Percentiles rank a stretch among this genome's conserved stretches.
Evolutionary conservation across 495 filamentous ascomycete genomes (phyloP).

Genomic region (Cairneyella variabilis): DNA sequence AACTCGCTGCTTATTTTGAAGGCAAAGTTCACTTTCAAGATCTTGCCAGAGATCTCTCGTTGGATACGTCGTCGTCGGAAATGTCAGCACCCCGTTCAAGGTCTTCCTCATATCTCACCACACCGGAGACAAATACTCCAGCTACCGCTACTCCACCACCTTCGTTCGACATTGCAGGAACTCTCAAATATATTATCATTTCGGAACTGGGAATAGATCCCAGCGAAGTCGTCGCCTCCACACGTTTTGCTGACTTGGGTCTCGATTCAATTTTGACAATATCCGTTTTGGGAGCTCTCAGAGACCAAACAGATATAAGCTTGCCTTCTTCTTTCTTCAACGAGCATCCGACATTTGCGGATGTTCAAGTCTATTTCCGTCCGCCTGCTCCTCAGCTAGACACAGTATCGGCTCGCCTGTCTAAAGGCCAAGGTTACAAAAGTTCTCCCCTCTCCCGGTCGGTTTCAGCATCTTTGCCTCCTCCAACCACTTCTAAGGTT

Average conservation of each 20-base stretch:
- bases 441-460: no score
- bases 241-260: conserved; percentile 47
- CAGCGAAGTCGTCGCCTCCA: conserved; percentile 39
- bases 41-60: background rate
- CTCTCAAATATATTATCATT: background rate
- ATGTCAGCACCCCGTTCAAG: background rate
- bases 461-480: background rate
- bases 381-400: background rate
- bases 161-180: background rate
- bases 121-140: background rate
- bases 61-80: background rate
- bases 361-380: conserved; percentile 50
- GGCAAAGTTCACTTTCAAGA: background rate
- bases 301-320: conserved; percentile 48
- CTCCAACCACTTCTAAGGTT: background rate
- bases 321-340: conserved; percentile 43
- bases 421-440: background rate
- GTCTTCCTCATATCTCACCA: background rate
- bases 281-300: conserved; percentile 47
- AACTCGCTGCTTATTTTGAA: background rate
- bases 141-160: background rate
- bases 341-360: conserved; percentile 17
- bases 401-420: no score
- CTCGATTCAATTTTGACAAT: conserved; percentile 58
- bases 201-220: background rate